Conservation (phyloP, 2,329 filamentous ascomycete species). For the Fusarium chlamydosporum region DNA sequence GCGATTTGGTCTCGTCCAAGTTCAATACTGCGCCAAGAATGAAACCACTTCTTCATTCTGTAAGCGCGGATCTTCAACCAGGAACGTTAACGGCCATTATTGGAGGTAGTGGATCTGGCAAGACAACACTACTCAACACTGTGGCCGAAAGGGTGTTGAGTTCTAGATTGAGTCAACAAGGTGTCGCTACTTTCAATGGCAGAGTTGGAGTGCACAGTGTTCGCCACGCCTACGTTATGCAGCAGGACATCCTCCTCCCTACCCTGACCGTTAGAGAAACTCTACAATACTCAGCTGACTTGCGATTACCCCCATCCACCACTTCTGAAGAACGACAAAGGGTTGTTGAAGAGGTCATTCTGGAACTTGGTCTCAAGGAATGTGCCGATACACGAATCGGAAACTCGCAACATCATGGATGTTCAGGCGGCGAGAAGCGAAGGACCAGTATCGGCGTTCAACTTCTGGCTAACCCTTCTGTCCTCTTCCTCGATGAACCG, state of each 20-base stretch:
- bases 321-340: conserved; percentile 69
- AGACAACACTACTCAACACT: conserved; percentile 79
- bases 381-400: conserved; percentile 82
- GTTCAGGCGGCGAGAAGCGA: conserved; percentile 84
- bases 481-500: conserved; percentile 83
- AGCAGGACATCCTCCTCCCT: conserved; percentile 80
- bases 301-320: conserved; percentile 75
- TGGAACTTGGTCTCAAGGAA: conserved; percentile 81
- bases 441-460: conserved; percentile 83
- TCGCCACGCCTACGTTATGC: conserved; percentile 79
- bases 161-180: conserved; percentile 64
- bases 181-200: conserved; percentile 74
- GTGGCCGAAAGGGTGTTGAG: conserved; percentile 78
- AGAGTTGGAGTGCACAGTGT: conserved; percentile 66
- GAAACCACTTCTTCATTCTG: conserved; percentile 72
- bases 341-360: conserved; percentile 82
- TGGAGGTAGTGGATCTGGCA: conserved; percentile 80
- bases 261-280: conserved; percentile 83
- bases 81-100: conserved; percentile 82
- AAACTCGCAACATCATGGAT: conserved; percentile 78
- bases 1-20: conserved; percentile 57
- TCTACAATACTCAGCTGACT: conserved; percentile 77
- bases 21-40: conserved; percentile 56
- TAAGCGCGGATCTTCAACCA: conserved; percentile 73
- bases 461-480: conserved; percentile 81